Evolutionary conservation across 768 basidiomycete genomes (phyloP), one percentile per base, ranked within the genome.

Genomic region (Rhodosporidiobolus odoratus): DNA sequence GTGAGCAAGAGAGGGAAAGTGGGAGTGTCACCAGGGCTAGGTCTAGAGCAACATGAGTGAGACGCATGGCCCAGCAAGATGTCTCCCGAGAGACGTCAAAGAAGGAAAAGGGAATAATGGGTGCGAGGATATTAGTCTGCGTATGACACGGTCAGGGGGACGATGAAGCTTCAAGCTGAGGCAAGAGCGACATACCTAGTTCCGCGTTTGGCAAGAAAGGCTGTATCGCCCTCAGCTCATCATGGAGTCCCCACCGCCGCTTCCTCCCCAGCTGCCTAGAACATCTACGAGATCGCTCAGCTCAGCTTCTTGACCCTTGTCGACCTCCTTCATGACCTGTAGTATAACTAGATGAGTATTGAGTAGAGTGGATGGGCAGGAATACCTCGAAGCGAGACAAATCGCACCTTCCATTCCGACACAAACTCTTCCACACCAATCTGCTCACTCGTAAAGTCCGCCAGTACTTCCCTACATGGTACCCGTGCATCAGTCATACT

Each of bases 261-360:
- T 41, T 0, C 58, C 58, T 27, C 73, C 73, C 73, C 73, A 74
- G 40, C 62, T 62, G 3, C 73, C 73, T 27, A 74, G 56, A 4
- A 74, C 66, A 32, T 74, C 73, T 12, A 68, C 73, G 40, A 74
- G 60, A 48, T 74, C 73, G 48, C 67, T 65, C 61, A 73, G 43
- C 50, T 75, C 73, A 17, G 65, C 73, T 60, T 75, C 69, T 41
- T 68, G 63, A 37, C 69, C 69, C 61, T 72, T 68, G 68, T 75
- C 71, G 47, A 75, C 74, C 54, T 72, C 71, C 57, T 70, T 72
- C 71, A 75, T 75, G 23, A 65, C 66, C 47, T 52, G 43, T 10
- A 23, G 1, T 19, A 19, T 1, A 32, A 32, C 6, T 32, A 21
- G 32, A 21, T 10, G 34, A 50, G 52, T 30, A n/a, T 53, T 30